phyloP scores from a whole-genome alignment of 164 flowering plant species.

The Umbellularia californica region DNA sequence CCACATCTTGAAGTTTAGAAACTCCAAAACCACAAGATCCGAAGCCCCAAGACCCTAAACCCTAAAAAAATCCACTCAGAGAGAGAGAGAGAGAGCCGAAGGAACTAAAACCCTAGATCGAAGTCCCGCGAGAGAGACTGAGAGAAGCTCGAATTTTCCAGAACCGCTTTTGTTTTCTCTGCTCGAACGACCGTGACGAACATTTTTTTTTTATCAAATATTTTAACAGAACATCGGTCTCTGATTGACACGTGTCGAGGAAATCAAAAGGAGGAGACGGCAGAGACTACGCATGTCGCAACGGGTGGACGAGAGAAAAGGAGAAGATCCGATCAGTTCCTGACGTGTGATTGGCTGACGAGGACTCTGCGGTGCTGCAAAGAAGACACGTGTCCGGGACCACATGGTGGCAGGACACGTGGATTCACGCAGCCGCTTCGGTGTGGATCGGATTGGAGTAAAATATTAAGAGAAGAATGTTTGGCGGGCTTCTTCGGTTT shows the following conservation, averaged over 20 bases:
- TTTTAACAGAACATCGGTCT: neutral
- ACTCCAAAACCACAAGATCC: neutral
- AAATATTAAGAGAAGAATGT: too few species aligned
- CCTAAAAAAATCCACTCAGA: neutral
- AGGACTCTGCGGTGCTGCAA: neutral
- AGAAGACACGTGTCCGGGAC: neutral
- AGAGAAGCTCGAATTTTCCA: neutral
- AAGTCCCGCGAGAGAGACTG: neutral
- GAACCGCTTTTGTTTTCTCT: neutral
- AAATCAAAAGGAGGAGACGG: neutral
- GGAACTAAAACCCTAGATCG: neutral
- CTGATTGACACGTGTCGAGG: slow-evolving; percentile 7
- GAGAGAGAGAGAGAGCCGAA: neutral
- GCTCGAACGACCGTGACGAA: neutral
- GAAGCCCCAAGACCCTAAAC: neutral
- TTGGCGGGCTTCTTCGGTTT: too few species aligned
- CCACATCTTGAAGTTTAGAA: neutral
- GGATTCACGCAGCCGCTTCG: neutral
- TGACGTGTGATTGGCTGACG: slow-evolving; percentile 1
- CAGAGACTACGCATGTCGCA: neutral
- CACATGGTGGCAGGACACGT: neutral
- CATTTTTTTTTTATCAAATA: neutral
- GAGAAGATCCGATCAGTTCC: slow-evolving; percentile 15
- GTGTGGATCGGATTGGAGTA: too few species aligned
- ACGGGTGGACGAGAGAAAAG: slow-evolving; percentile 5